phyloP scores from a whole-genome alignment of 768 basidiomycete genomes.

The Mycena leptocephala region DNA sequence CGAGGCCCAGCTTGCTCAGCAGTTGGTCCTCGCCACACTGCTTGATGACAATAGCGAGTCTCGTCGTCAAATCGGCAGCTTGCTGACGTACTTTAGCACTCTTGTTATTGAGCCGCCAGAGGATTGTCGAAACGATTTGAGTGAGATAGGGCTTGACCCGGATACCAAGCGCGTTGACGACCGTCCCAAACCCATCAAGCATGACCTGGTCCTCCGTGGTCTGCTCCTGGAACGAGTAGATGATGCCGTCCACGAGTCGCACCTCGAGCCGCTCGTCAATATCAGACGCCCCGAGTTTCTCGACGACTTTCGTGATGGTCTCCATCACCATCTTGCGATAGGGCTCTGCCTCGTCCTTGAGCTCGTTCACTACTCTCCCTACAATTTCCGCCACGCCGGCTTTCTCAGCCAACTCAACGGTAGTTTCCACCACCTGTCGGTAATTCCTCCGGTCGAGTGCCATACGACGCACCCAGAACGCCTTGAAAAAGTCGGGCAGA shows the following conservation, averaged over 20 bases:
- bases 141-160: conserved; percentile 99
- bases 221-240: conserved; percentile 99
- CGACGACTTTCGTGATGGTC: conserved; percentile 97
- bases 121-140: conserved; percentile 98
- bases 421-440: conserved; percentile 97
- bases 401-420: conserved; percentile 98
- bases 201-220: conserved; percentile 99
- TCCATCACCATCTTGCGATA: conserved; percentile 99
- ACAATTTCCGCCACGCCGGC: conserved; percentile 97
- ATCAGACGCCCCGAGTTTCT: conserved; percentile 95
- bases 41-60: conserved; percentile 97
- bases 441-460: conserved; percentile 97
- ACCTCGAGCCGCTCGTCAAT: conserved; percentile 97
- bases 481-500: conserved; percentile 98
- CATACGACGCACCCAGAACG: conserved; percentile 99
- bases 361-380: conserved; percentile 88
- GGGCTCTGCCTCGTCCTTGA: conserved; percentile 93
- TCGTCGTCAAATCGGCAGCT: conserved; percentile 98
- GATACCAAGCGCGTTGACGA: conserved; percentile 96
- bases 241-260: conserved; percentile 96
- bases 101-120: conserved; percentile 99
- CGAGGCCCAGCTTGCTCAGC: conserved; percentile 95
- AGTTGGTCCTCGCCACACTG: conserved; percentile 98
- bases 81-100: conserved; percentile 99
- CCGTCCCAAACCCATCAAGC: conserved; percentile 98